Base-by-base conservation (phyloP, 768 basidiomycete genomes). In the Suillus bovinus region DNA sequence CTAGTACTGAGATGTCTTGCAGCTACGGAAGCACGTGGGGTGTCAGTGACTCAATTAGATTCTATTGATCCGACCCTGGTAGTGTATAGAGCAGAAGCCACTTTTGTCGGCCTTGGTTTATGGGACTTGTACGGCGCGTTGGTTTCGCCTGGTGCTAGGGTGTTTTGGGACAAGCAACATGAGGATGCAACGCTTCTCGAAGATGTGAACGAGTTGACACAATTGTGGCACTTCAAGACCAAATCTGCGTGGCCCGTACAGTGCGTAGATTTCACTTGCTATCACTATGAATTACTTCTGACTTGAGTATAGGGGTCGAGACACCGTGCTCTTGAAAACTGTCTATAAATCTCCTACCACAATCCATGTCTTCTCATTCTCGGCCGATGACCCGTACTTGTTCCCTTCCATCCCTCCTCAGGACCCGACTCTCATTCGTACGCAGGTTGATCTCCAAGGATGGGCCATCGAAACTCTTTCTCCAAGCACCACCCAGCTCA, bases 401-500 rank as follows among this genome's bases (percentile, higher is more conserved):
- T 97, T 98, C 75, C 89, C 93, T 0, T 83, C 80, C 64, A 83
- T 85, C 65, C 93, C 83, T 52, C 79, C 79, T 13, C 79, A 76
- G 1, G 93, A 91, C 55, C 87, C 90, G 0, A 90, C 84, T 66
- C 83, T 90, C 56, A 96, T 97, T 64, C 90, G 96, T 8, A 93
- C 93, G 0, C 96, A 99, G 73, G 89, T 96, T n/a, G 95, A 97
- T 72, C 80, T 99, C n/a, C 95, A 94, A 77, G 97, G 96, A 53
- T 99, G 96, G 93, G 93, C 96, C 1, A 94, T 99, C 68, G 96
- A 99, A 75, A 85, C 91, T 0, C 80, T 99, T 10, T 98, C 96
- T 1, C 97, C 96, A 0, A 98, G 87, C 3, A 99, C 97, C 2
- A 97, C 96, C 0, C 85, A 92, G 13, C 86, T 99, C 64, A 97